Percentiles rank a stretch among this genome's conserved stretches.
Evolutionary conservation across 768 basidiomycete genomes (phyloP).

Genomic region (Kondoa subrosea): DNA sequence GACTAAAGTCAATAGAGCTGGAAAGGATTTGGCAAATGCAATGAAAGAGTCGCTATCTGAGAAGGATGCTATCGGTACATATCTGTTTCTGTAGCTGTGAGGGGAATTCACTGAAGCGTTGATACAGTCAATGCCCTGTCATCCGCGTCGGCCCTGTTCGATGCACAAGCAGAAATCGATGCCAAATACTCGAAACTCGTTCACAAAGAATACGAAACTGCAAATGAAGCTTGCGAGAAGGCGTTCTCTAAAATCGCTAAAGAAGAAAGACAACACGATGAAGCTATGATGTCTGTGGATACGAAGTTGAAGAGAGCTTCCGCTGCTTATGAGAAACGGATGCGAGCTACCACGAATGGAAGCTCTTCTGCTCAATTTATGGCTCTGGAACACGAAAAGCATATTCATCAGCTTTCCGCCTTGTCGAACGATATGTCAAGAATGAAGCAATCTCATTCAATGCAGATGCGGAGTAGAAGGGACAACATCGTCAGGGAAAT

Average conservation of each 20-base stretch:
- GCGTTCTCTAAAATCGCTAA: not conserved
- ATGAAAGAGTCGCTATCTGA: not conserved
- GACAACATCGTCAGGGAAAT: not conserved
- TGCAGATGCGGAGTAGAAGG: not conserved
- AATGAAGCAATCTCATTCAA: not conserved
- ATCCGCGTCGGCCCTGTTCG: not conserved
- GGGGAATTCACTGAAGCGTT: not conserved
- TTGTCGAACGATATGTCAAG: not conserved
- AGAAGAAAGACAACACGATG: constrained; percentile 5
- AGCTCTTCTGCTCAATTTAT: not conserved
- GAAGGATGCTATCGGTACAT: not conserved
- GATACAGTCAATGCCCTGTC: not conserved
- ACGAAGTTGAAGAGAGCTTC: not conserved
- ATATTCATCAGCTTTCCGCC: not conserved
- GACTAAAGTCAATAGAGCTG: too few relatives aligned
- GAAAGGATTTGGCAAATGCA: not conserved
- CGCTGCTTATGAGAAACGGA: not conserved
- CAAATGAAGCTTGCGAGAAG: constrained; percentile 1
- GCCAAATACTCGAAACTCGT: not conserved
- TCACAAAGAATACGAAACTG: constrained; percentile 4
- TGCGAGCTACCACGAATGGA: not conserved
- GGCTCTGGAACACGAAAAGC: not conserved
- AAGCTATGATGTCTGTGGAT: not conserved
- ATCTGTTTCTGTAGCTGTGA: not conserved
- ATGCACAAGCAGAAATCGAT: not conserved